phyloP scores from a whole-genome alignment of 352 stramenopile species.

The Thraustochytrium sp. region DNA sequence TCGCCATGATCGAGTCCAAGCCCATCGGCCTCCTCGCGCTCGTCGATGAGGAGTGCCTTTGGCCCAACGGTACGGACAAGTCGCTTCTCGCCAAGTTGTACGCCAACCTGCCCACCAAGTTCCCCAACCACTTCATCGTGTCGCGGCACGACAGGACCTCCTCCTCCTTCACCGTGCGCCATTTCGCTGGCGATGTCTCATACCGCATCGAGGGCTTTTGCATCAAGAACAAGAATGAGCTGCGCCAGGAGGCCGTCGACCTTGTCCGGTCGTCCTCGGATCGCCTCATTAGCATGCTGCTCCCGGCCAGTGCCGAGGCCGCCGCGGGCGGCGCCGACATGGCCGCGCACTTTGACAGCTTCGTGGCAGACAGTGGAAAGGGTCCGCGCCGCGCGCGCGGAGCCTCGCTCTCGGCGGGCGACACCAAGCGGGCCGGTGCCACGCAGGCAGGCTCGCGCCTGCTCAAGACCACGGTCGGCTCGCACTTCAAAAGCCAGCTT shows the following conservation, averaged over 20 bases:
- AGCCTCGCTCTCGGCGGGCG: constrained; percentile 45
- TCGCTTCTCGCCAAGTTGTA: constrained; percentile 16
- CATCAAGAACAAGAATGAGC: constrained; percentile 89
- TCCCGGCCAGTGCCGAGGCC: constrained; percentile 33
- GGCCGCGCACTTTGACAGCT: constrained; percentile 27
- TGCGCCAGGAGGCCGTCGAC: constrained; percentile 86
- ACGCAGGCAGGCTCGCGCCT: neutral
- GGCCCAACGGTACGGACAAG: constrained; percentile 56
- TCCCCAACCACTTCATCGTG: constrained; percentile 26
- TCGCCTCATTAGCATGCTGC: constrained; percentile 45
- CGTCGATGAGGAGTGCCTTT: constrained; percentile 92
- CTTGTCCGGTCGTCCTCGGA: constrained; percentile 43
- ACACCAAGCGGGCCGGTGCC: neutral
- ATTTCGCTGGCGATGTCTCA: constrained; percentile 87
- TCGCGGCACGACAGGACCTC: neutral
- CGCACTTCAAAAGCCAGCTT: constrained; percentile 88
- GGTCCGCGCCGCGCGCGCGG: constrained; percentile 47
- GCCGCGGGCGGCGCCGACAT: constrained; percentile 41
- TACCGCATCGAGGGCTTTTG: constrained; percentile 91
- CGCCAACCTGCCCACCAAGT: constrained; percentile 40
- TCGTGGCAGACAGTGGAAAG: constrained; percentile 51
- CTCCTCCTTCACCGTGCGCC: constrained; percentile 77
- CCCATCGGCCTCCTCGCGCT: constrained; percentile 81
- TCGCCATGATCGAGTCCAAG: constrained; percentile 82
- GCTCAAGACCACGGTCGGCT: constrained; percentile 53